These are phyloP conservation scores for Actinomortierella wolfii DNA, from an alignment of 371 early-diverging fungal genomes.

Conservation along the genomic window DNA sequence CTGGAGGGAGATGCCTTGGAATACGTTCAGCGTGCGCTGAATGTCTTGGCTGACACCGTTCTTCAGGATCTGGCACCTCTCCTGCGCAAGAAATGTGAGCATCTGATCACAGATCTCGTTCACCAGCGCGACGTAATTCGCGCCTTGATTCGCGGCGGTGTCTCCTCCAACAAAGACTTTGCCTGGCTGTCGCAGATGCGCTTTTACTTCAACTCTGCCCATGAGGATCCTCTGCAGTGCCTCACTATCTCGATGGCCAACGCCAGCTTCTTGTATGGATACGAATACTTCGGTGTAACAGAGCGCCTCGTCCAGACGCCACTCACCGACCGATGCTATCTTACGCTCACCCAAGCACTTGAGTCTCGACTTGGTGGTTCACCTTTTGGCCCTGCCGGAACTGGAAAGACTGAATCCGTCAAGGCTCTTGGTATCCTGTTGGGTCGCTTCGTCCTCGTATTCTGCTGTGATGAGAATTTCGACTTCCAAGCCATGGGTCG, in stretches of 20 bases:
- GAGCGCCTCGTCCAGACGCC: constrained; percentile 98
- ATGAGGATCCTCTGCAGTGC: constrained; percentile 72
- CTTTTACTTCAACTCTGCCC: constrained; percentile 79
- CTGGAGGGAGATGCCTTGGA: constrained; percentile 50
- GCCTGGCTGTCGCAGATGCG: constrained; percentile 98
- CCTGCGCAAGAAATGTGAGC: constrained; percentile 94
- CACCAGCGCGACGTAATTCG: constrained; percentile 97
- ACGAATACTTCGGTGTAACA: constrained; percentile 96
- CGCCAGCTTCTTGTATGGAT: constrained; percentile 93
- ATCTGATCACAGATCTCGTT: constrained; percentile 96
- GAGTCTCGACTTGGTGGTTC: constrained; percentile 93
- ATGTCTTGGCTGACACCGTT: constrained; percentile 91
- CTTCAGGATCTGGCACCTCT: constrained; percentile 83
- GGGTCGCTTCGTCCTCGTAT: constrained; percentile 97
- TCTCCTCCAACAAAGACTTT: constrained; percentile 78
- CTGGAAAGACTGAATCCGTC: constrained; percentile 99
- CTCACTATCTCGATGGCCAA: constrained; percentile 92
- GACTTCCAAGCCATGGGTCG: constrained; percentile 99
- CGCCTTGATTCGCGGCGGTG: constrained; percentile 61
- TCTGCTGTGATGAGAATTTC: constrained; percentile 99
- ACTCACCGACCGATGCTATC: constrained; percentile 96
- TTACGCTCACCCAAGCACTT: constrained; percentile 97
- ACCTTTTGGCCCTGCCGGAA: constrained; percentile 98
- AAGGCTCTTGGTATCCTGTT: constrained; percentile 96
- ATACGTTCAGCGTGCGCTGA: constrained; percentile 76